Evolutionary conservation across 2,329 filamentous ascomycete genomes (phyloP).

Genomic region (Beauveria sp.): DNA sequence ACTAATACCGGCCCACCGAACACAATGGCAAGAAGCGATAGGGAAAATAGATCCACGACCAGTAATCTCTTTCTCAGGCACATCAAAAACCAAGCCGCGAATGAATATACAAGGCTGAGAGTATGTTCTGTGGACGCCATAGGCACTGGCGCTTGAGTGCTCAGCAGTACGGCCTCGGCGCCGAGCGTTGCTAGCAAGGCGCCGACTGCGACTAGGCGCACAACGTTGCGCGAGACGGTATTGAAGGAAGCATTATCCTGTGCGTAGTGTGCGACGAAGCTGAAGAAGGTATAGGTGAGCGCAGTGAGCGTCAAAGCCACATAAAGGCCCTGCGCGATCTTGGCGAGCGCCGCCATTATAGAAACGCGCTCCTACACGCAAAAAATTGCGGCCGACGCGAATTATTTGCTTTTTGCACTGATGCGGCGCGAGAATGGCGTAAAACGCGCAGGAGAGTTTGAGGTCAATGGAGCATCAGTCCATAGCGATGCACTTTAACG

Average conservation of each 20-base stretch:
- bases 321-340: neutral
- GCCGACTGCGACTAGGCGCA: neutral
- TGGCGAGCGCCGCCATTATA: neutral
- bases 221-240: neutral
- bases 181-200: neutral
- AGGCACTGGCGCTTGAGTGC: neutral
- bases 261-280: neutral
- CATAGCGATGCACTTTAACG: neutral
- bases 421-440: neutral
- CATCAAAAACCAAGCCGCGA: neutral
- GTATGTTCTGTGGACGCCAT: neutral
- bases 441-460: neutral
- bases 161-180: neutral
- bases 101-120: neutral
- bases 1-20: neutral
- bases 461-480: neutral
- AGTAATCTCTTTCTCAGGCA: neutral
- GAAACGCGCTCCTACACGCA: neutral
- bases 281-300: neutral
- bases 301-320: neutral
- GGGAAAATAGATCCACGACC: neutral
- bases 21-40: neutral
- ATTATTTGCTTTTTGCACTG: neutral
- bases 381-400: too few relatives aligned
- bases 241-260: neutral